Conservation (phyloP, 2,329 filamentous ascomycete species). For the Aspergillus fischeri region DNA sequence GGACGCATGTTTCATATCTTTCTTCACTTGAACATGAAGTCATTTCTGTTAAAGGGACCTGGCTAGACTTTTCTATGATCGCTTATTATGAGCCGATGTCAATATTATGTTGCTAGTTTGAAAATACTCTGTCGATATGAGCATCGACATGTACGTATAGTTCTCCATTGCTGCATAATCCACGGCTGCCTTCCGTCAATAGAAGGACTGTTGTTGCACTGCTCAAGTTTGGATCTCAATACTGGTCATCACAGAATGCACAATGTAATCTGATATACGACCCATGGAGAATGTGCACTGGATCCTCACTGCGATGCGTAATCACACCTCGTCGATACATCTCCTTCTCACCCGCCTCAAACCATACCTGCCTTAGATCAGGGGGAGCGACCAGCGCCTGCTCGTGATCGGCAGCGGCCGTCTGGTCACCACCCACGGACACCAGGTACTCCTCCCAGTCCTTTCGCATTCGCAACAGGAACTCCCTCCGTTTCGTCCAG, state of each 20-base stretch:
- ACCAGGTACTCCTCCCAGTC: slow-evolving; percentile 19
- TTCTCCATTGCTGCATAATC: too few relatives aligned
- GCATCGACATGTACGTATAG: background rate
- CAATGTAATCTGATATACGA: slow-evolving; percentile 15
- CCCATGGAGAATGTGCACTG: slow-evolving; percentile 18
- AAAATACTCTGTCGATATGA: background rate
- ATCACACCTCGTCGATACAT: slow-evolving; percentile 16
- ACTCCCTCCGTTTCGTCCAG: slow-evolving; percentile 22
- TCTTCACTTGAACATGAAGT: slow-evolving; percentile 9
- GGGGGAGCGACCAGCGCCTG: background rate
- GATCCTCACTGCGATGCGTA: slow-evolving; percentile 18
- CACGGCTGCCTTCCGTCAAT: background rate
- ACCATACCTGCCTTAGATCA: slow-evolving; percentile 20
- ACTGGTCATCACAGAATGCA: slow-evolving; percentile 14
- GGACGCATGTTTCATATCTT: slow-evolving; percentile 17
- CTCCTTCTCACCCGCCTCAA: slow-evolving; percentile 20
- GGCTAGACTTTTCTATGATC: slow-evolving; percentile 22
- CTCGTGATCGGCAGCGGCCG: background rate
- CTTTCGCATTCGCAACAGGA: slow-evolving; percentile 22
- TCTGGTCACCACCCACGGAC: background rate
- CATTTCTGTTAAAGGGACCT: slow-evolving; percentile 13
- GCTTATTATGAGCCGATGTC: background rate
- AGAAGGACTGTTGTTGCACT: background rate
- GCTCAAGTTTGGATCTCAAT: background rate
- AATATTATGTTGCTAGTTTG: background rate